Percentiles rank a stretch among this genome's conserved stretches.
phyloP scores from a whole-genome alignment of 441 rosid genomes.

The Bruguiera hainesii region DNA sequence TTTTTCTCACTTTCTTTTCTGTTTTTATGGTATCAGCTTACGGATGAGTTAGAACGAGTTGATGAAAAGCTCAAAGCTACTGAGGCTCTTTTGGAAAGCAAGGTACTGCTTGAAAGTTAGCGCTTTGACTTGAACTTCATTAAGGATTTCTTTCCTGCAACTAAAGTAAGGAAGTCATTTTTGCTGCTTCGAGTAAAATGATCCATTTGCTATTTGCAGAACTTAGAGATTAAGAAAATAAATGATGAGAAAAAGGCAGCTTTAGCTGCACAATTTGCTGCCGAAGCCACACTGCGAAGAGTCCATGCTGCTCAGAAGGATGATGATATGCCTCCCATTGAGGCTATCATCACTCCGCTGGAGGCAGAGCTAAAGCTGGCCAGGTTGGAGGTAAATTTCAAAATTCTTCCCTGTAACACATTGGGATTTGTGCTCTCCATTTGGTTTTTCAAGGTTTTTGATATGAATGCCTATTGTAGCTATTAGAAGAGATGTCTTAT shows the following conservation, averaged over 20 bases:
- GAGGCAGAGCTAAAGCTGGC: slow-evolving; percentile 95
- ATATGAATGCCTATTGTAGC: not conserved
- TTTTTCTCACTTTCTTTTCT: slow-evolving; percentile 3
- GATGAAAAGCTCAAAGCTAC: slow-evolving; percentile 64
- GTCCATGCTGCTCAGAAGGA: slow-evolving; percentile 98
- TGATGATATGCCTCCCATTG: slow-evolving; percentile 97
- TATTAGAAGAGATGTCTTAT: not conserved
- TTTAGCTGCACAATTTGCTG: slow-evolving; percentile 97
- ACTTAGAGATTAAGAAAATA: slow-evolving; percentile 79
- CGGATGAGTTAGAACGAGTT: slow-evolving; percentile 58
- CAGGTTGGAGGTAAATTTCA: slow-evolving; percentile 45
- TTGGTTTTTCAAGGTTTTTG: not conserved
- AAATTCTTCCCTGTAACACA: slow-evolving; percentile 3
- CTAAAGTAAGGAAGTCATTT: not conserved
- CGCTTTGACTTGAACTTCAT: not conserved
- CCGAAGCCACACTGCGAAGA: slow-evolving; percentile 94
- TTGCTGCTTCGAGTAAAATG: slow-evolving; percentile 7
- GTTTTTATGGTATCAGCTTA: slow-evolving; percentile 39
- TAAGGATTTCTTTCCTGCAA: not conserved
- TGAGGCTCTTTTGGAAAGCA: slow-evolving; percentile 66
- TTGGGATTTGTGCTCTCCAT: not conserved
- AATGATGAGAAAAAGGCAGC: slow-evolving; percentile 88
- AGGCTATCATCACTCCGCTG: slow-evolving; percentile 85
- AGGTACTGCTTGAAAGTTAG: slow-evolving; percentile 37
- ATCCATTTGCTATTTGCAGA: slow-evolving; percentile 37